phyloP scores from a whole-genome alignment of 2,329 filamentous ascomycete genomes.

The Lecanicillium sp. region DNA sequence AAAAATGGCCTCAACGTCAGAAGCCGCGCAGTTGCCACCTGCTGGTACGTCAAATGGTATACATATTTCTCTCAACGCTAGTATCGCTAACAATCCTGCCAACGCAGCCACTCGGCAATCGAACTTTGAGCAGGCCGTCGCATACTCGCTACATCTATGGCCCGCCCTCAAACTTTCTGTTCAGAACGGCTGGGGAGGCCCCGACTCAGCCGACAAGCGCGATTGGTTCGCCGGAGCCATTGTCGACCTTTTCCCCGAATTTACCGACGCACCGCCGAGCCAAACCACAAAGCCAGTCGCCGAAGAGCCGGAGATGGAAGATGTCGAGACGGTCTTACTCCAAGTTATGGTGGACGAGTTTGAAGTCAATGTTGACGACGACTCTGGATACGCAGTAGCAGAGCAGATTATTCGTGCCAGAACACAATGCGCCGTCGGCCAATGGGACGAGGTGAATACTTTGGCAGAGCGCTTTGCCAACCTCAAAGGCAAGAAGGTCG shows the following conservation, averaged over 20 bases:
- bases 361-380: conserved; percentile 86
- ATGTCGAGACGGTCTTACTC: conserved; percentile 76
- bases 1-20: background rate
- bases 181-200: conserved; percentile 80
- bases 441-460: conserved; percentile 56
- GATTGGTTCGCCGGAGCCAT: conserved; percentile 93
- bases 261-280: conserved; percentile 35
- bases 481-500: conserved; percentile 51
- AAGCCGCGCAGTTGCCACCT: background rate
- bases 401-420: conserved; percentile 62
- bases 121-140: conserved; percentile 80
- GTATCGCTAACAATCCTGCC: conserved; percentile 7
- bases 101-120: conserved; percentile 46
- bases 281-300: conserved; percentile 14
- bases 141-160: conserved; percentile 81
- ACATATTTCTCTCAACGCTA: no score
- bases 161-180: conserved; percentile 81
- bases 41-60: no score
- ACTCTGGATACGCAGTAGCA: conserved; percentile 69
- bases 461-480: conserved; percentile 57
- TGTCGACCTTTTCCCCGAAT: conserved; percentile 69
- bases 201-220: conserved; percentile 76
- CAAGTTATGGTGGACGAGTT: conserved; percentile 96
- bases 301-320: conserved; percentile 60
- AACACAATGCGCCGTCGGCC: conserved; percentile 55